Percentiles rank a stretch among this genome's conserved stretches.
Conservation (phyloP, 345 rosid species). For the Dovyalis caffra region DNA sequence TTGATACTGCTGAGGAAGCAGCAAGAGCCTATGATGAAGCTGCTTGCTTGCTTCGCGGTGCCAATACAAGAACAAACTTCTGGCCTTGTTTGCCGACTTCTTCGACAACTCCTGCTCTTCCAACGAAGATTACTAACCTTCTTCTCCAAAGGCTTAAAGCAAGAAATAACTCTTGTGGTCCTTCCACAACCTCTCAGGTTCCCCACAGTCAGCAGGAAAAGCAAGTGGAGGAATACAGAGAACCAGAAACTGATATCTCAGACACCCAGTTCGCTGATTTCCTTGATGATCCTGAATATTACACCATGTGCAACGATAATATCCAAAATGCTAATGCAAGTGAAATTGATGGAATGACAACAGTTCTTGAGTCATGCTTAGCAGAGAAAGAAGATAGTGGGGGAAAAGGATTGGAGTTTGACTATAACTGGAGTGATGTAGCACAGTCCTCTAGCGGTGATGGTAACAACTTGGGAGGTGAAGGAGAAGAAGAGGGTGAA, state of each 20-base stretch:
- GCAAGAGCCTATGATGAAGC: slow-evolving; percentile 69
- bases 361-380: slow-evolving; percentile 38
- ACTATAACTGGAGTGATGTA: slow-evolving; percentile 23
- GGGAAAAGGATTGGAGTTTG: slow-evolving; percentile 20
- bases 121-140: slow-evolving; percentile 51
- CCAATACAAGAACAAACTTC: slow-evolving; percentile 52
- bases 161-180: slow-evolving; percentile 25
- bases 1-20: slow-evolving; percentile 53
- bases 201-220: slow-evolving; percentile 8
- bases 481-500: slow-evolving; percentile 19
- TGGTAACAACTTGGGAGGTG: slow-evolving; percentile 16
- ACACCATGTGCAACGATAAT: background rate
- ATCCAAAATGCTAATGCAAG: background rate
- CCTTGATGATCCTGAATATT: slow-evolving; percentile 42
- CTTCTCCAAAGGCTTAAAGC: slow-evolving; percentile 57
- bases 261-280: slow-evolving; percentile 40
- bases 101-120: slow-evolving; percentile 44
- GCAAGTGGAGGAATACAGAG: slow-evolving; percentile 17
- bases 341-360: slow-evolving; percentile 20
- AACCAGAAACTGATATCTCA: slow-evolving; percentile 21
- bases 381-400: slow-evolving; percentile 24
- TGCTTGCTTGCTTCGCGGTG: slow-evolving; percentile 51
- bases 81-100: slow-evolving; percentile 49
- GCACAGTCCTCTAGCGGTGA: slow-evolving; percentile 26
- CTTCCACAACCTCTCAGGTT: slow-evolving; percentile 8